These are phyloP conservation scores for Maudiozyma humilis DNA, from an alignment of 1,139 yeast species.

Conservation along the genomic window DNA sequence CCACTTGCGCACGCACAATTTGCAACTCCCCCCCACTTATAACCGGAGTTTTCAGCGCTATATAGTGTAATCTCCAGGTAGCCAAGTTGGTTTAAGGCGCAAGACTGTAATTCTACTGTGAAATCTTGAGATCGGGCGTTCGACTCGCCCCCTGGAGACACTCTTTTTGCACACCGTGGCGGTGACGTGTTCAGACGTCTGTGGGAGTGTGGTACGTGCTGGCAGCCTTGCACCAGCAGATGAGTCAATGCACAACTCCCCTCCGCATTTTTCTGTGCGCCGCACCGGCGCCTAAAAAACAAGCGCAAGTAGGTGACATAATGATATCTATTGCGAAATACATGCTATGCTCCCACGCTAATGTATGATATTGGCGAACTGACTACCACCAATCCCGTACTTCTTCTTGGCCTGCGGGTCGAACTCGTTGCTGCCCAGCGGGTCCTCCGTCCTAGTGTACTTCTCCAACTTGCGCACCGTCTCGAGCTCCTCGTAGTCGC, in stretches of 20 bases:
- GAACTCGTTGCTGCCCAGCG: slow-evolving; percentile 16
- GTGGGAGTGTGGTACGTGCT: too few species aligned
- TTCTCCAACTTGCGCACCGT: slow-evolving; percentile 42
- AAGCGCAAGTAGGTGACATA: too few species aligned
- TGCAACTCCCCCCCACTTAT: too few species aligned
- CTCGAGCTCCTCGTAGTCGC: slow-evolving; percentile 48
- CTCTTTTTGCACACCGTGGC: slow-evolving; percentile 3
- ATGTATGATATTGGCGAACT: slow-evolving; percentile 15
- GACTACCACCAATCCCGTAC: slow-evolving; percentile 14
- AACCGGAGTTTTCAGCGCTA: too few species aligned
- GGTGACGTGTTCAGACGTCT: not conserved
- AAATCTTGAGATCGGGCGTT: slow-evolving; percentile 22
- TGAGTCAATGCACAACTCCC: too few species aligned
- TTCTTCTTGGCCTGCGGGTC: slow-evolving; percentile 13
- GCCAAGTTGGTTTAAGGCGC: too few species aligned
- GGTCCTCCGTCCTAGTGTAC: slow-evolving; percentile 18
- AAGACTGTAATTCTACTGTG: slow-evolving; percentile 18
- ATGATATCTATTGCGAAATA: too few species aligned
- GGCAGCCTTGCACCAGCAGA: too few species aligned
- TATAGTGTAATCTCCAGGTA: slow-evolving; percentile 17
- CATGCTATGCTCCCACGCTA: slow-evolving; percentile 8
- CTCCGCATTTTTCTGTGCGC: too few species aligned
- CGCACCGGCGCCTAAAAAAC: too few species aligned
- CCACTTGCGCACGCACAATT: too few species aligned
- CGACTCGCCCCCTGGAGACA: slow-evolving; percentile 23